Evolutionary conservation across 2,329 filamentous ascomycete species (phyloP).

Genomic region (Coniella vitis): DNA sequence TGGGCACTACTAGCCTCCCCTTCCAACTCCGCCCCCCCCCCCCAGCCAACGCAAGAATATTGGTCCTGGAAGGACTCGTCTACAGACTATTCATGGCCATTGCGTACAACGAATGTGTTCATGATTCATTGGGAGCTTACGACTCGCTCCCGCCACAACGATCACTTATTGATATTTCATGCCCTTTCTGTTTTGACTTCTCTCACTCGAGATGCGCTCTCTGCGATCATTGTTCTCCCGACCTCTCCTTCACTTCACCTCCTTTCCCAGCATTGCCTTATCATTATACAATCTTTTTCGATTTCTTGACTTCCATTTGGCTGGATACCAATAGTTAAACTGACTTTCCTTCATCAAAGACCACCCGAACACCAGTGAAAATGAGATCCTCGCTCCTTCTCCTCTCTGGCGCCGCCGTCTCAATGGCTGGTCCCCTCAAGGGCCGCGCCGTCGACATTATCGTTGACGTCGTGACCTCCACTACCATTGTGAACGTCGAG

Average conservation of each 20-base stretch:
- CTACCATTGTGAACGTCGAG: constrained; percentile 30
- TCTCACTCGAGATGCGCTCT: too few relatives aligned
- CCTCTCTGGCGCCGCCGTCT: constrained; percentile 39
- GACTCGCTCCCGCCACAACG: constrained; percentile 5
- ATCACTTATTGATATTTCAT: neutral
- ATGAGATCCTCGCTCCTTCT: constrained; percentile 45
- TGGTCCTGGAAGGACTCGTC: too few relatives aligned
- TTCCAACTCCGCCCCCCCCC: too few relatives aligned
- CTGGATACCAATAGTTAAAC: too few relatives aligned
- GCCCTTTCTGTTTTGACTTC: neutral
- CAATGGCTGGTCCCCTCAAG: constrained; percentile 36
- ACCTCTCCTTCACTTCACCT: neutral
- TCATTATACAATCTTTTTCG: too few relatives aligned
- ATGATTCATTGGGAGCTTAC: constrained; percentile 1
- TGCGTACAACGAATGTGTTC: neutral
- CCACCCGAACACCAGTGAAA: constrained; percentile 21
- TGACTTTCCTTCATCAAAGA: too few relatives aligned
- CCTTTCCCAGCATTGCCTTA: neutral
- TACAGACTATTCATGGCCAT: neutral
- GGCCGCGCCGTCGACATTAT: constrained; percentile 35
- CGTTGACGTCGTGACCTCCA: constrained; percentile 23
- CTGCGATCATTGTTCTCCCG: constrained; percentile 3
- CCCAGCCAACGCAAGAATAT: too few relatives aligned
- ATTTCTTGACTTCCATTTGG: too few relatives aligned
- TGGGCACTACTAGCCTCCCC: too few relatives aligned